phyloP scores from a whole-genome alignment of 108 stramenopile genomes.

The Seminavis robusta region DNA sequence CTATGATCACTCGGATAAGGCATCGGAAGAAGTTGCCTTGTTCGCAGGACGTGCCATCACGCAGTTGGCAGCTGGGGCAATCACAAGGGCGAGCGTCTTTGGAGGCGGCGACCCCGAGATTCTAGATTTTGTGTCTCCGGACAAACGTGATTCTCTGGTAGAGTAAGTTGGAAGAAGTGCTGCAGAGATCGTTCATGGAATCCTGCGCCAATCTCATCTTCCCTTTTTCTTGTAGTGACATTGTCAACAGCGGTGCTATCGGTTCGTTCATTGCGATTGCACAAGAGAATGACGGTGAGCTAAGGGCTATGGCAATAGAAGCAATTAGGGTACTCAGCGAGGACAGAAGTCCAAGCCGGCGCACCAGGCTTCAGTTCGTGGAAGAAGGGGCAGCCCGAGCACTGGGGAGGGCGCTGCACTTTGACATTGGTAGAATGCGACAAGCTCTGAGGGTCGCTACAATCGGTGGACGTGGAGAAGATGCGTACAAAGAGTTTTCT shows the following conservation, averaged over 20 bases:
- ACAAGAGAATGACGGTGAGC: constrained; percentile 22
- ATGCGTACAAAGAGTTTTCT: not conserved
- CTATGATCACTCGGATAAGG: constrained; percentile 24
- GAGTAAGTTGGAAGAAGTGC: constrained; percentile 45
- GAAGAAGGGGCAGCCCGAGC: constrained; percentile 39
- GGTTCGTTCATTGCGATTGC: constrained; percentile 54
- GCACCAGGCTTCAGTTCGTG: constrained; percentile 40
- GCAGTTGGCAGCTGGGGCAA: constrained; percentile 50
- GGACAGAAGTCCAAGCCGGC: constrained; percentile 33
- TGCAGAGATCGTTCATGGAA: not conserved
- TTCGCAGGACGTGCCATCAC: constrained; percentile 52
- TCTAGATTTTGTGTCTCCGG: not conserved
- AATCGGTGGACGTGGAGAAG: too few relatives aligned
- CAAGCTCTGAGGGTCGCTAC: too few relatives aligned
- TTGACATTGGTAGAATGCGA: constrained; percentile 3
- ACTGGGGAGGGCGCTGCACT: constrained; percentile 42
- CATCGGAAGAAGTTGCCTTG: constrained; percentile 25
- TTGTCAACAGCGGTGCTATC: constrained; percentile 60
- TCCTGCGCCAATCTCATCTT: not conserved
- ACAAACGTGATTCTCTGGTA: constrained; percentile 24
- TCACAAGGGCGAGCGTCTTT: constrained; percentile 21
- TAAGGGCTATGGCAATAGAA: constrained; percentile 46
- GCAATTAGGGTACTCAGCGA: constrained; percentile 53
- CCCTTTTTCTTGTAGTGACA: constrained; percentile 31
- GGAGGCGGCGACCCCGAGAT: constrained; percentile 6